phyloP scores from a whole-genome alignment of 176 grass and related monocot genomes.

The Elymus sibiricus region DNA sequence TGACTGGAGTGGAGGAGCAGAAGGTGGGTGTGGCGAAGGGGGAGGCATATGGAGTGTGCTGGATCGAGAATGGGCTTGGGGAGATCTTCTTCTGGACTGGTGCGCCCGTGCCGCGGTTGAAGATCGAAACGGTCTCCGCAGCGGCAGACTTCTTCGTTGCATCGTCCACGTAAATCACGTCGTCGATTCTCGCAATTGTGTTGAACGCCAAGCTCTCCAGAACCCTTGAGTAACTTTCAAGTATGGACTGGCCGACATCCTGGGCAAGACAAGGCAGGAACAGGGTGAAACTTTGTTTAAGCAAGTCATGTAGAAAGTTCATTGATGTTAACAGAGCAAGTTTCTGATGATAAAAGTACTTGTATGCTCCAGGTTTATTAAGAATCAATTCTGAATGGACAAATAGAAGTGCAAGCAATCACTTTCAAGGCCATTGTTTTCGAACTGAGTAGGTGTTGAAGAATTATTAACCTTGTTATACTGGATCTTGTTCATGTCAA shows the following conservation, averaged over 20 bases:
- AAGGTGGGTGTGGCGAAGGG: conserved; percentile 87
- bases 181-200: conserved; percentile 87
- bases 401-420: neutral
- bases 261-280: conserved; percentile 39
- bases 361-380: neutral
- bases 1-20: conserved; percentile 66
- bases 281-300: neutral
- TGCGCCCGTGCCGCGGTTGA: conserved; percentile 60
- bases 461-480: conserved; percentile 82
- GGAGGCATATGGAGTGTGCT: conserved; percentile 76
- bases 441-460: neutral
- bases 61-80: conserved; percentile 84
- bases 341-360: neutral
- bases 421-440: neutral
- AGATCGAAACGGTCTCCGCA: conserved; percentile 54
- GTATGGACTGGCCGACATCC: conserved; percentile 97
- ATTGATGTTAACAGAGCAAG: neutral
- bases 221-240: conserved; percentile 96
- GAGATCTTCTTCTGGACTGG: conserved; percentile 87
- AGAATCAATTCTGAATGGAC: neutral
- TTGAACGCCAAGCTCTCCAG: conserved; percentile 97
- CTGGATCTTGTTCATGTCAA: conserved; percentile 99
- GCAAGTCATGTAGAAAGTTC: neutral
- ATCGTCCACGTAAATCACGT: conserved; percentile 86
- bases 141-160: conserved; percentile 71